Conservation (phyloP, 2,329 filamentous ascomycete genomes). For the Anthostomella pinea region DNA sequence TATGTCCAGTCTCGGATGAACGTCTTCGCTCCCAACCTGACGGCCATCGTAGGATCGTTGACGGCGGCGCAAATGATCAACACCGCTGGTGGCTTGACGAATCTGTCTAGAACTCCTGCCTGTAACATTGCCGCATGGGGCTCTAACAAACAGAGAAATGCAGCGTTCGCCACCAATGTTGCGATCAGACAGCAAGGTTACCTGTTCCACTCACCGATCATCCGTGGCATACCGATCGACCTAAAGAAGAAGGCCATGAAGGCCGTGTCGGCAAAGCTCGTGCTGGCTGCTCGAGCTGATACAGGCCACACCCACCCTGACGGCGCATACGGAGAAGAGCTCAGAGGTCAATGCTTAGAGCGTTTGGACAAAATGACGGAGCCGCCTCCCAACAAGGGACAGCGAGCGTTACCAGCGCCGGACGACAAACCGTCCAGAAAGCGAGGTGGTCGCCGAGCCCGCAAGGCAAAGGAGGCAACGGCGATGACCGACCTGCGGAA, state of each 20-base stretch:
- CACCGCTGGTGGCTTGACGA: conserved; percentile 82
- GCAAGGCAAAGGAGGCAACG: conserved; percentile 94
- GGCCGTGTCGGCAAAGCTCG: conserved; percentile 88
- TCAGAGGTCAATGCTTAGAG: conserved; percentile 79
- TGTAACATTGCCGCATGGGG: conserved; percentile 92
- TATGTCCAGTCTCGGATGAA: conserved; percentile 98
- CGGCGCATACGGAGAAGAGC: conserved; percentile 76
- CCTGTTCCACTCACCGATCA: conserved; percentile 87
- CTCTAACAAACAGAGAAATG: conserved; percentile 72
- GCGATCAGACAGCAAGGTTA: conserved; percentile 90
- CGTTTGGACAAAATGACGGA: conserved; percentile 91
- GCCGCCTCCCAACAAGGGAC: conserved; percentile 83
- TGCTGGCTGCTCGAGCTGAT: conserved; percentile 90
- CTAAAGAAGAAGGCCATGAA: conserved; percentile 92
- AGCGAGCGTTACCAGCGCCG: conserved; percentile 81
- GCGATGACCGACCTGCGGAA: conserved; percentile 97
- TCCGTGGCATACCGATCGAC: conserved; percentile 79
- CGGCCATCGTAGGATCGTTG: conserved; percentile 82
- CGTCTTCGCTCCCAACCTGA: conserved; percentile 91
- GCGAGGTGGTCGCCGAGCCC: conserved; percentile 81
- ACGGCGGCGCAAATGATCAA: conserved; percentile 97
- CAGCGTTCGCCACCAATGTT: conserved; percentile 86
- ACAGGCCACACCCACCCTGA: conserved; percentile 77
- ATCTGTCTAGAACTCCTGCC: conserved; percentile 85
- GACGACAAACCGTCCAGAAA: conserved; percentile 95